A percentile compares a stretch with the other conserved stretches of the same genome.
These are phyloP conservation scores for Arthroderma uncinatum DNA, from an alignment of 2,329 filamentous ascomycete genomes.

Conservation along the genomic window DNA sequence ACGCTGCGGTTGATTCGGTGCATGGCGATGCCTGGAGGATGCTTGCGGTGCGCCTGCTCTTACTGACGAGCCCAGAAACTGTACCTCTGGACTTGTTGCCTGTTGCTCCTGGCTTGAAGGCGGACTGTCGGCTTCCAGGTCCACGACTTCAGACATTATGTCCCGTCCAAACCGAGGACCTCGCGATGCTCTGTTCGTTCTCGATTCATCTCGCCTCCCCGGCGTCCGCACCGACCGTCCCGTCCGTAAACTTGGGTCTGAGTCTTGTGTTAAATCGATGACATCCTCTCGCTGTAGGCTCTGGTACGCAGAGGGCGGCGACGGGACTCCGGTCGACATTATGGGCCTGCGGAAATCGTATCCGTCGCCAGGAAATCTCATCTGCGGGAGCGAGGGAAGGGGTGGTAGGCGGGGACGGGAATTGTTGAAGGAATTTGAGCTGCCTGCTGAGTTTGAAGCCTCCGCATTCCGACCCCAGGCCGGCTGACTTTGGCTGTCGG, in stretches of 20 bases:
- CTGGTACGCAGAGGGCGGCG: slow-evolving; percentile 13
- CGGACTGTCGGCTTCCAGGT: slow-evolving; percentile 30
- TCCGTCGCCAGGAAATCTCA: slow-evolving; percentile 42
- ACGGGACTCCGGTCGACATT: slow-evolving; percentile 29
- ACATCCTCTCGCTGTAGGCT: slow-evolving; percentile 23
- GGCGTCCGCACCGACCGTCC: slow-evolving; percentile 11
- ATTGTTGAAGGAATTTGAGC: neutral
- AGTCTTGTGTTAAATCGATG: slow-evolving; percentile 39
- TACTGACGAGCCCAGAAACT: slow-evolving; percentile 36
- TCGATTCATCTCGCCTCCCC: neutral
- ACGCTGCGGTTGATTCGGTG: neutral
- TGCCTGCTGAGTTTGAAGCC: slow-evolving; percentile 7
- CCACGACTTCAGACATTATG: slow-evolving; percentile 30
- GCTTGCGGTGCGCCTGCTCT: neutral
- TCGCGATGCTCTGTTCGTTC: slow-evolving; percentile 15
- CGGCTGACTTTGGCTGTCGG: slow-evolving; percentile 18
- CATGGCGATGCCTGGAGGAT: neutral
- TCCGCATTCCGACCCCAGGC: slow-evolving; percentile 16
- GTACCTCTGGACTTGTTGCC: slow-evolving; percentile 37
- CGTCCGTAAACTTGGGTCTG: slow-evolving; percentile 24
- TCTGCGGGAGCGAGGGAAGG: slow-evolving; percentile 24
- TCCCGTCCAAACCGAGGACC: slow-evolving; percentile 29
- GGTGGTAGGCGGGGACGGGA: slow-evolving; percentile 3
- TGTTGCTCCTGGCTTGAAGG: slow-evolving; percentile 13
- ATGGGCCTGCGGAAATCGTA: slow-evolving; percentile 44